Conservation (phyloP, 768 basidiomycete species). For the Fomitopsis pulvina region DNA sequence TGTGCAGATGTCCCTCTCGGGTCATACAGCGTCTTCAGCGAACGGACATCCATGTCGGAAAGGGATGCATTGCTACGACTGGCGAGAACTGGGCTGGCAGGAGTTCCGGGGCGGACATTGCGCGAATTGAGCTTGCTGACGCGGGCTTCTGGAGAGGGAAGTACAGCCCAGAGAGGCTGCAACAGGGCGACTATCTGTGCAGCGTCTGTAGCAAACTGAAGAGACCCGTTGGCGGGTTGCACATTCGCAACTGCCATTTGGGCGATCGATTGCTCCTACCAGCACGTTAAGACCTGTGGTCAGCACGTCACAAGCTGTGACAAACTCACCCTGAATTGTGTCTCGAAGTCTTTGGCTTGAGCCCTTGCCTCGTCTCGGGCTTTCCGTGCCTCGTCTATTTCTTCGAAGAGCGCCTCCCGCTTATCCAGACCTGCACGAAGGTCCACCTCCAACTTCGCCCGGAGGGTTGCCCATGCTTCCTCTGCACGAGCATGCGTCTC, state of each 20-base stretch:
- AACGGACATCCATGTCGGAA: constrained; percentile 80
- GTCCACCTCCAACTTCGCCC: constrained; percentile 16
- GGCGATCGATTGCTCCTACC: constrained; percentile 2
- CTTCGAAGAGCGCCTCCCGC: constrained; percentile 13
- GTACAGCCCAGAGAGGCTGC: constrained; percentile 68
- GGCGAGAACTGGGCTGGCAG: constrained; percentile 20
- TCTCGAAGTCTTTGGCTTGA: constrained; percentile 24
- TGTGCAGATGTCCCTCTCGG: constrained; percentile 14
- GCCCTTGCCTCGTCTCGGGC: constrained; percentile 21
- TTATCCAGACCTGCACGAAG: constrained; percentile 14
- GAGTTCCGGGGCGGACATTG: constrained; percentile 34
- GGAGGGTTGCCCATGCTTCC: constrained; percentile 14
- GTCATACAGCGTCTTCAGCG: constrained; percentile 78
- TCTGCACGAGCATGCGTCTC: constrained; percentile 14
- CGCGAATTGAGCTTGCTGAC: constrained; percentile 52
- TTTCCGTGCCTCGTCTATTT: constrained; percentile 16
- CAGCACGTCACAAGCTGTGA: neutral
- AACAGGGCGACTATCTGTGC: constrained; percentile 55
- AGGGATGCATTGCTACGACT: constrained; percentile 44
- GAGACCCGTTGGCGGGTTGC: constrained; percentile 11
- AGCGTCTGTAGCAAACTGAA: constrained; percentile 36
- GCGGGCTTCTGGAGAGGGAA: constrained; percentile 83
- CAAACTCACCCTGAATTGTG: constrained; percentile 41
- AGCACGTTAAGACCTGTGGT: neutral
- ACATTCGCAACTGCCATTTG: constrained; percentile 5